Base-by-base conservation (phyloP, 2,329 filamentous ascomycete genomes). In the Sclerotinia nivalis region DNA sequence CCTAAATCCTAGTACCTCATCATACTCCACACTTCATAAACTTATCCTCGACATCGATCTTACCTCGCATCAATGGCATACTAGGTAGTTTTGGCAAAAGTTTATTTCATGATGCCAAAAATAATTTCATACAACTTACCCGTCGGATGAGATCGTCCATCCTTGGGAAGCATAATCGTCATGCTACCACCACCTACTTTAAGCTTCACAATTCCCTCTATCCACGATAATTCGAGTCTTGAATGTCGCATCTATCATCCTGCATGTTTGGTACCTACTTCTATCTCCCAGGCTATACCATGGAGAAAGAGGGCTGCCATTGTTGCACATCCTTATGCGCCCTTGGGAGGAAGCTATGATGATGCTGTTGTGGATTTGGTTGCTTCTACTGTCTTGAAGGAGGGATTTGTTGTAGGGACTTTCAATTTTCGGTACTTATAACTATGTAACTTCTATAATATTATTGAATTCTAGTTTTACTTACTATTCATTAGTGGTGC, bases 281-380 rank as follows among this genome's bases (percentile, higher is more conserved):
- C 73, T 5, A 54, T 72, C 22, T 73, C 74, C 8, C 72, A 76
- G 25, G 34, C 73, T 15, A 65, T 66, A 8, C 55, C 65, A 72
- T 82, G 79, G 80, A 77, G 71, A 60, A 82, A 79, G 70, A 83
- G 80, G 71, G 87, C 84, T 4, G 88, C 89, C 0, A 83, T 97
- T 4, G 82, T 98, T 52, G 94, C 94, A 18, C 96, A 98, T 79
- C 95, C 96, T 0, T 98, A 98, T 78, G 93, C 93, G 47, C 90
- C 93, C 0, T 83, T 98, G 66, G 96, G 96, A 6, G 96, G 95
- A 7, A 89, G 84, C 79, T 96, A 89, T 77, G 92, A 98, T 78
- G 94, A 98, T 78, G 86, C 87, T 0, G 85, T 97, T 0, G 90
- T 98, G 1, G 84, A 87, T n/a, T 83, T 88, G 12, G 81, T 91